Percentiles rank a stretch among this genome's conserved stretches.
Conservation (phyloP, 1,284 basidiomycete species). For the Melampsora larici-populina region DNA sequence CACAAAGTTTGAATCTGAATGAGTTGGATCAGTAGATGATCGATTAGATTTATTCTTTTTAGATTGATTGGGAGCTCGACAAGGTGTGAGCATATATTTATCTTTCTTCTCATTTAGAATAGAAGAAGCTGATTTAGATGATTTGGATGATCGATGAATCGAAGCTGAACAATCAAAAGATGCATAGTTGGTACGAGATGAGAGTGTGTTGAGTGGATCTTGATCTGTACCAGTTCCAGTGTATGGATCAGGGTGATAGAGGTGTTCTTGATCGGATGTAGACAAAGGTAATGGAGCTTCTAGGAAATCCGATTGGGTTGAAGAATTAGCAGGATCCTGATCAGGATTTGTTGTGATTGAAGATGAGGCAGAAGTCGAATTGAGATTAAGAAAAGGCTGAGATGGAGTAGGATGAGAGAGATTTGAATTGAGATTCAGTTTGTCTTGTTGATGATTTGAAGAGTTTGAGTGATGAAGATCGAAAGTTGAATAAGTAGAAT, state of each 20-base stretch:
- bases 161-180: constrained; percentile 87
- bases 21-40: too few relatives aligned
- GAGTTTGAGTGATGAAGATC: too few relatives aligned
- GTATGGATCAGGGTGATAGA: constrained; percentile 24
- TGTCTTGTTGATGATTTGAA: too few relatives aligned
- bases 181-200: constrained; percentile 88
- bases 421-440: too few relatives aligned
- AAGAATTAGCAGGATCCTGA: too few relatives aligned
- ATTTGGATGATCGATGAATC: constrained; percentile 75
- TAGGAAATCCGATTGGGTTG: too few relatives aligned
- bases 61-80: constrained; percentile 55
- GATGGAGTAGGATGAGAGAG: too few relatives aligned
- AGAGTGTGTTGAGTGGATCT: constrained; percentile 49
- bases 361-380: neutral
- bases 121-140: constrained; percentile 75
- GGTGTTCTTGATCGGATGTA: neutral
- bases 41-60: neutral
- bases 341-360: neutral
- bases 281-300: neutral
- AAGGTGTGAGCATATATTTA: constrained; percentile 95
- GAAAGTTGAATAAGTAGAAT: too few relatives aligned
- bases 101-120: constrained; percentile 88
- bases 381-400: neutral
- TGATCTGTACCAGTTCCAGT: constrained; percentile 11
- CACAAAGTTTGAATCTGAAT: constrained; percentile 67